A percentile compares a stretch with the other conserved stretches of the same genome.
These are phyloP conservation scores for Cicer judaicum DNA, from an alignment of 306 rosid species.

Conservation along the genomic window DNA sequence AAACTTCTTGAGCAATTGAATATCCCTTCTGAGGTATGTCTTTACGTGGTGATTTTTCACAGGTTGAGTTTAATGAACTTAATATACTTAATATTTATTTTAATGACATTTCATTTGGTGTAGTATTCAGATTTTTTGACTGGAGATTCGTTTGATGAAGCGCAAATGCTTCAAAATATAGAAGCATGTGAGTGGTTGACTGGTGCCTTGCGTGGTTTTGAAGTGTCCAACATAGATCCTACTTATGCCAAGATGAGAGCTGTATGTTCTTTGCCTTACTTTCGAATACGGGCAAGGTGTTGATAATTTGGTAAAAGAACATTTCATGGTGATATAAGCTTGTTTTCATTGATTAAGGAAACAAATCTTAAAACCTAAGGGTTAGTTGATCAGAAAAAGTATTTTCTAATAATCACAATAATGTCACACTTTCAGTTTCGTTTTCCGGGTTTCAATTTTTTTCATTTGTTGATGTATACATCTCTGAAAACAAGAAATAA, in stretches of 20 bases:
- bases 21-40: slow-evolving; percentile 85
- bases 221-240: slow-evolving; percentile 73
- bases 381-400: not conserved
- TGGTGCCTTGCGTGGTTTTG: slow-evolving; percentile 72
- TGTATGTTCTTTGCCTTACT: slow-evolving; percentile 62
- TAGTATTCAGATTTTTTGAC: slow-evolving; percentile 84
- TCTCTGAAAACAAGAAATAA: not conserved
- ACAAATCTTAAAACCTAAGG: not conserved
- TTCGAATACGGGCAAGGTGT: slow-evolving; percentile 20
- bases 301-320: slow-evolving; percentile 11
- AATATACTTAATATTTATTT: slow-evolving; percentile 33
- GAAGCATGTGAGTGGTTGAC: slow-evolving; percentile 96
- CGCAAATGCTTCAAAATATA: slow-evolving; percentile 69
- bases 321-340: slow-evolving; percentile 12
- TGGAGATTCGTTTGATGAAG: slow-evolving; percentile 84
- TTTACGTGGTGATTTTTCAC: slow-evolving; percentile 27
- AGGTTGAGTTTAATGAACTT: slow-evolving; percentile 39
- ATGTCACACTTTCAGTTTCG: not conserved
- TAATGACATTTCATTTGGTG: slow-evolving; percentile 54
- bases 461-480: not conserved
- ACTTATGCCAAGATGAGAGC: slow-evolving; percentile 79
- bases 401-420: slow-evolving; percentile 2
- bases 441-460: not conserved
- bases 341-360: slow-evolving; percentile 7
- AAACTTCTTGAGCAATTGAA: slow-evolving; percentile 78